A percentile compares a stretch with the other conserved stretches of the same genome.
phyloP scores from a whole-genome alignment of 257 asterid species.

The Solanum etuberosum region DNA sequence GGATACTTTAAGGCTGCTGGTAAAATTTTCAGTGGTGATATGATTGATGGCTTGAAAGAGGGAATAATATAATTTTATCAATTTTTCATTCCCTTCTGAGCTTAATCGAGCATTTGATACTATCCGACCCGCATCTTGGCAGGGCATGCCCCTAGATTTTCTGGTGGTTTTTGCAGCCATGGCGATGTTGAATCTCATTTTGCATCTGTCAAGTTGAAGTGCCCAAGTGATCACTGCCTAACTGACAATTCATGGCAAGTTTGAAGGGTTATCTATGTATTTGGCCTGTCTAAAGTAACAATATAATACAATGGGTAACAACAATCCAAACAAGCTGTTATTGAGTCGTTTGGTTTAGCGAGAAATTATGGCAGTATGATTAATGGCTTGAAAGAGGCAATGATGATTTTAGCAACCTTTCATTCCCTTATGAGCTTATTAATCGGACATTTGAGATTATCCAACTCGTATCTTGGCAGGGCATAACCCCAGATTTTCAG shows the following conservation, averaged over 20 bases:
- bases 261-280: neutral
- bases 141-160: constrained; percentile 1
- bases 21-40: neutral
- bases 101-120: neutral
- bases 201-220: neutral
- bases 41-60: constrained; percentile 9
- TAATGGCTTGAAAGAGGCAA: neutral
- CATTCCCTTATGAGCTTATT: neutral
- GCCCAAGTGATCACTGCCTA: neutral
- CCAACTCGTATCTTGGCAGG: constrained; percentile 12
- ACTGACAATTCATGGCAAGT: neutral
- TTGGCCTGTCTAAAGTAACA: neutral
- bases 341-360: neutral
- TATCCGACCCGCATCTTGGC: constrained; percentile 9
- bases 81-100: neutral
- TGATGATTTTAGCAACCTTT: neutral
- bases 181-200: neutral
- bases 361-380: neutral
- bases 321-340: neutral
- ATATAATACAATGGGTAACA: neutral
- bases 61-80: neutral
- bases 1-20: neutral
- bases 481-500: constrained; percentile 8
- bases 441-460: neutral
- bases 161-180: constrained; percentile 9